Conservation (phyloP, 2,329 filamentous ascomycete species). For the Penicillium sp. region DNA sequence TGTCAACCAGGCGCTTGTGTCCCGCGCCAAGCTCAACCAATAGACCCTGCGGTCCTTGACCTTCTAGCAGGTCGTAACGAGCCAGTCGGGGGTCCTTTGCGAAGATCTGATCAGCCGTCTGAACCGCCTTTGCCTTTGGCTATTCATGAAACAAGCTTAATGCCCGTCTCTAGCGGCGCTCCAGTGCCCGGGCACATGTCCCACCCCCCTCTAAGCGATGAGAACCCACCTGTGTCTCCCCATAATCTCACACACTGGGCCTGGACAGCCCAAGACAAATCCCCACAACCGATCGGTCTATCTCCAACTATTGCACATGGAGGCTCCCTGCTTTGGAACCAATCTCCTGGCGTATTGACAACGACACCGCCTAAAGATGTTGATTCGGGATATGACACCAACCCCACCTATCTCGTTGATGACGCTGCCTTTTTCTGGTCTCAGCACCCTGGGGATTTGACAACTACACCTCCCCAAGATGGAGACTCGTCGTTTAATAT, state of each 20-base stretch:
- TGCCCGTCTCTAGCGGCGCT: neutral
- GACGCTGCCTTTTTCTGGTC: conserved; percentile 13
- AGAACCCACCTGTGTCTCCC: neutral
- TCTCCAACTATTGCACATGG: neutral
- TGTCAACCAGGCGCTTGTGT: conserved; percentile 7
- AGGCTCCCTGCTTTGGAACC: conserved; percentile 2
- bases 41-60: conserved; percentile 9
- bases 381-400: neutral
- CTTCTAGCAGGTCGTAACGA: conserved; percentile 1
- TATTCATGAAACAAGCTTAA: neutral
- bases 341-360: neutral
- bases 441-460: neutral
- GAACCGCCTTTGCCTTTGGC: neutral
- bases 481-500: neutral
- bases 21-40: conserved; percentile 10
- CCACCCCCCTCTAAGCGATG: neutral
- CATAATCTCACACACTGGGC: neutral
- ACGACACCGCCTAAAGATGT: conserved; percentile 2
- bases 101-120: neutral
- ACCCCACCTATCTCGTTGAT: conserved; percentile 1
- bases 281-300: neutral
- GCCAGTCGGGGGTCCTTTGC: neutral
- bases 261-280: neutral
- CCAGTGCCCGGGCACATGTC: neutral
- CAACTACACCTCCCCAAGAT: neutral